These are phyloP conservation scores for Colletotrichum endophyticum DNA, from an alignment of 2,329 filamentous ascomycete species.

Conservation along the genomic window DNA sequence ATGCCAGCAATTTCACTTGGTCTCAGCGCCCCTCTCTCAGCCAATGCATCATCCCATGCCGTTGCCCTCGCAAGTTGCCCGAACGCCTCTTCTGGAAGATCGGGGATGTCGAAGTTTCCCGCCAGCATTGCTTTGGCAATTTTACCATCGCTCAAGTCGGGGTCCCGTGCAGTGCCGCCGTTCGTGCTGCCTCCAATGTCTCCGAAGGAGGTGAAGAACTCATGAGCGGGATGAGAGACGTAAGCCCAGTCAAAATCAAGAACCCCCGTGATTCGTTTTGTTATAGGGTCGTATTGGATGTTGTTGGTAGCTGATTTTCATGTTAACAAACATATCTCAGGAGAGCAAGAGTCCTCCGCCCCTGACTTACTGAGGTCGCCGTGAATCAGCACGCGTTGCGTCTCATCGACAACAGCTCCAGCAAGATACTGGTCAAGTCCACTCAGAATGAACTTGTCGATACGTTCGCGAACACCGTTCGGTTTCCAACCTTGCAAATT, in stretches of 20 bases:
- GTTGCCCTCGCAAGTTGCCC: not conserved
- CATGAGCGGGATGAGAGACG: constrained; percentile 26
- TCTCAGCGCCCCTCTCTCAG: not conserved
- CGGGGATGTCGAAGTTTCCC: not conserved
- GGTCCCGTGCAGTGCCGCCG: not conserved
- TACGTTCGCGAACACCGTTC: constrained; percentile 7
- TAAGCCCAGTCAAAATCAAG: constrained; percentile 32
- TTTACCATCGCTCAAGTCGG: constrained; percentile 18
- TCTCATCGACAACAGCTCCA: constrained; percentile 14
- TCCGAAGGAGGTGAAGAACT: constrained; percentile 27
- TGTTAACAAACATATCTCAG: too few relatives aligned
- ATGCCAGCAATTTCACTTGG: not conserved
- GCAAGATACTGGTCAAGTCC: constrained; percentile 16
- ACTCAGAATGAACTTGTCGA: constrained; percentile 21
- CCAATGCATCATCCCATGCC: not conserved
- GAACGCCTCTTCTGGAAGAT: not conserved
- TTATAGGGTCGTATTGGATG: constrained; percentile 25
- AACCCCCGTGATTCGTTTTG: constrained; percentile 25
- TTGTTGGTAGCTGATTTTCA: constrained; percentile 27
- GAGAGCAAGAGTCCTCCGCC: too few relatives aligned
- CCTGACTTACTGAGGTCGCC: constrained; percentile 29
- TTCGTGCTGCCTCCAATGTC: constrained; percentile 15
- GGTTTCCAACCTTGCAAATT: constrained; percentile 25
- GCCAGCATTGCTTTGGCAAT: not conserved
- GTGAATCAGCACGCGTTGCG: constrained; percentile 24